Evolutionary conservation across 768 basidiomycete species (phyloP).

Genomic region (Lyophyllum decastes): DNA sequence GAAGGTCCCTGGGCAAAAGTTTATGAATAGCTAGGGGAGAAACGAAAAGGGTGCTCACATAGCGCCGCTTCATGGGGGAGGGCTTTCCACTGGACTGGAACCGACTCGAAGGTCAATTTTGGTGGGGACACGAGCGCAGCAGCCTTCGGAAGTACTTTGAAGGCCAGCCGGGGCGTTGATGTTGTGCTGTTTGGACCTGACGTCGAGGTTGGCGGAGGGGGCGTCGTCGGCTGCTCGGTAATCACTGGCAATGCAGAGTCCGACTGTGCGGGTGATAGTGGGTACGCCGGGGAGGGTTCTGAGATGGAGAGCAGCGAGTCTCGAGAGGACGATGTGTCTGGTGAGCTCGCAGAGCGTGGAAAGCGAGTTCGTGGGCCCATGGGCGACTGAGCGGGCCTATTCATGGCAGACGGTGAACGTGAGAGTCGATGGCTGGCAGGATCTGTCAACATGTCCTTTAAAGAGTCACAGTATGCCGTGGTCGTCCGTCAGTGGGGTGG

Average conservation of each 20-base stretch:
- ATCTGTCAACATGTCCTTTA: constrained; percentile 26
- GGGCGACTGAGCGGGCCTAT: constrained; percentile 18
- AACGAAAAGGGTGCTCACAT: constrained; percentile 34
- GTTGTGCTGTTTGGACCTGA: neutral
- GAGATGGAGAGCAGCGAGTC: constrained; percentile 16
- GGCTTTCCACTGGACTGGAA: constrained; percentile 64
- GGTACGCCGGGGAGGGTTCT: constrained; percentile 17
- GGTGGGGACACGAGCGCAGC: constrained; percentile 49
- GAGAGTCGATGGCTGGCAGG: constrained; percentile 20
- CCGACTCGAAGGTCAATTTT: constrained; percentile 55
- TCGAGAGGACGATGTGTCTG: constrained; percentile 12
- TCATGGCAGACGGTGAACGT: constrained; percentile 15
- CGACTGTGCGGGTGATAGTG: constrained; percentile 11
- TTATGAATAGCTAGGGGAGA: constrained; percentile 1
- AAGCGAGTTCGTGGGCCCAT: constrained; percentile 23
- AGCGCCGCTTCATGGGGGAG: constrained; percentile 70
- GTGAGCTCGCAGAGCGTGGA: constrained; percentile 7
- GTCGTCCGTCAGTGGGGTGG: neutral
- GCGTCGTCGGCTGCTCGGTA: constrained; percentile 7
- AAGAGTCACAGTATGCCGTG: neutral
- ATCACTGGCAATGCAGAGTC: constrained; percentile 16
- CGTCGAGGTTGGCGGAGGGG: neutral
- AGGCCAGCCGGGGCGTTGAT: neutral
- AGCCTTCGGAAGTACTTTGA: constrained; percentile 20
- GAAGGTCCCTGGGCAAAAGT: constrained; percentile 51